A percentile compares a stretch with the other conserved stretches of the same genome.
phyloP scores from a whole-genome alignment of 345 rosid species.

The Corchorus capsularis region DNA sequence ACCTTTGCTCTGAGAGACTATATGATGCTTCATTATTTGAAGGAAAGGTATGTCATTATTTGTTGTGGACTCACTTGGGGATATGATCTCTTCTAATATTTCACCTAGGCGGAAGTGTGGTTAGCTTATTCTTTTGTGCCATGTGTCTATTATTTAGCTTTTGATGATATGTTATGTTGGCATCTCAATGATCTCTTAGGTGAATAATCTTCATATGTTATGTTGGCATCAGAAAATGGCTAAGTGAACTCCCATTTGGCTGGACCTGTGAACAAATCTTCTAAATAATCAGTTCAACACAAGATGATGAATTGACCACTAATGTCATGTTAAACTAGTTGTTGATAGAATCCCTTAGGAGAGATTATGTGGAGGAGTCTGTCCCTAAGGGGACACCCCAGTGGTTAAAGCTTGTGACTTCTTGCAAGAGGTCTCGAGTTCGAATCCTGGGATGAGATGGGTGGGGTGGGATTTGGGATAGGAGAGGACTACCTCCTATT shows the following conservation, averaged over 20 bases:
- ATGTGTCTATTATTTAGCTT: neutral
- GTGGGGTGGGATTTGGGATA: too few relatives aligned
- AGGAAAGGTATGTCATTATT: constrained; percentile 63
- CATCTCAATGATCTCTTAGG: neutral
- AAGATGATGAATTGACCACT: constrained; percentile 9
- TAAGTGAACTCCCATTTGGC: neutral
- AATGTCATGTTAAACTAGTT: neutral
- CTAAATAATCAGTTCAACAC: neutral
- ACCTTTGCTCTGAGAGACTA: constrained; percentile 87
- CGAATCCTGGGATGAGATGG: too few relatives aligned
- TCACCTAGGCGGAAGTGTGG: neutral
- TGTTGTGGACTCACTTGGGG: constrained; percentile 1
- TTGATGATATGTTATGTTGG: neutral
- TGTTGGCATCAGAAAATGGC: constrained; percentile 2
- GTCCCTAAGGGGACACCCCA: neutral
- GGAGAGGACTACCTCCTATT: too few relatives aligned
- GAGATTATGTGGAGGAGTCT: neutral
- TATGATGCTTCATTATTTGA: constrained; percentile 88
- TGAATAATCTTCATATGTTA: neutral
- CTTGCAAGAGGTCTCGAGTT: too few relatives aligned
- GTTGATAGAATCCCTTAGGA: neutral
- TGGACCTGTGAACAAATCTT: neutral
- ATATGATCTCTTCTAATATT: neutral
- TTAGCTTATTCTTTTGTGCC: neutral
- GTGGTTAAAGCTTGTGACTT: too few relatives aligned